Base-by-base conservation (phyloP, 2,329 filamentous ascomycete species). In the Cryphonectria nitschkei region DNA sequence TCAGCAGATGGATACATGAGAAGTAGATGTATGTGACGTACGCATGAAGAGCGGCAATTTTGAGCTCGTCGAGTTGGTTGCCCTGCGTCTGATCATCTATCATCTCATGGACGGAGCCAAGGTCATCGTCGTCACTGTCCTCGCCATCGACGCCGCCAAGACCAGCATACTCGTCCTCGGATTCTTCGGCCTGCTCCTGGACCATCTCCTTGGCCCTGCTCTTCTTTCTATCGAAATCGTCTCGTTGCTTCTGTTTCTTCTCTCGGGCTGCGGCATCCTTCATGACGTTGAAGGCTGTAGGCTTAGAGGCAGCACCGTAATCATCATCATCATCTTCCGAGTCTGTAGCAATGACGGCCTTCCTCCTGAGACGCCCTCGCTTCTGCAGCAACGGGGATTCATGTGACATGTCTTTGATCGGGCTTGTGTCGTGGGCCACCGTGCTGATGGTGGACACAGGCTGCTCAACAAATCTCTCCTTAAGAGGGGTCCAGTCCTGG, bases 111-210 rank as follows among this genome's bases (percentile, higher is more conserved):
- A 96, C 88, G 9, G 92, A 86, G 16, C 81, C 88, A 41, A 90
- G 90, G 70, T 93, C 92, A 72, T 93, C 88, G 71, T 94, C 92
- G 69, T 91, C 91, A 60, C 88, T 91, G 74, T 95, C 93, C 75
- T 98, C 95, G 72, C 95, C 95, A 80, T 95, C 95, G 14, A 85
- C 92, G 73, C 96, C 96, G 75, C 96, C 96, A 13, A 99, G 85
- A 5, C 96, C 96, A 54, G 95, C 95, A 79, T 98, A 99, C 80
- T 99, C 96, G 79, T 99, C 96, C 78, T 99, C 97, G 0, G 96
- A 99, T 81, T 99, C 96, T 76, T 97, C 93, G 72, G 96, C 95
- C 78, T 97, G 94, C 75, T 98, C 96, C 74, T 98, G 89, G 52
- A 99, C 86, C 87, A 97, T 93, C 34, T 92, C 90, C 77, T 90